Percentiles rank a stretch among this genome's conserved stretches.
Conservation (phyloP, 169 alveolate genomes). For the Theileria annulata region DNA sequence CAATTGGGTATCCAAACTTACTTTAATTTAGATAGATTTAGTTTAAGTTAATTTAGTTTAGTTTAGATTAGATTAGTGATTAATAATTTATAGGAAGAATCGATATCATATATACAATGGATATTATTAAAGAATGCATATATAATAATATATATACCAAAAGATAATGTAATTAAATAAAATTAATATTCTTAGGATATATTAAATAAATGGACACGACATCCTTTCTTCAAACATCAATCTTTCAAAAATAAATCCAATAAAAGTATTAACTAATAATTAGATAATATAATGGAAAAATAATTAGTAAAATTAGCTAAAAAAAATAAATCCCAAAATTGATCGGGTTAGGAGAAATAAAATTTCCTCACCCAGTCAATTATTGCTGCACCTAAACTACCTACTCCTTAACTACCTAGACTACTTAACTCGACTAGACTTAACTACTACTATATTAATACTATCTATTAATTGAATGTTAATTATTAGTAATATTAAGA, state of each 20-base stretch:
- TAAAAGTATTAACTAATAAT: slow-evolving; percentile 19
- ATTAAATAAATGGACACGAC: slow-evolving; percentile 16
- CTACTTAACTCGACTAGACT: no score
- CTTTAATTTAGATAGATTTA: no score
- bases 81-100: slow-evolving; percentile 9
- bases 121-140: slow-evolving; percentile 34
- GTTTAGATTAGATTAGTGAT: no score
- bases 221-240: slow-evolving; percentile 36
- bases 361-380: no score
- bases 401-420: no score
- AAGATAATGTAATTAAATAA: slow-evolving; percentile 38
- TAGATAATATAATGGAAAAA: no score
- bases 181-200: neutral
- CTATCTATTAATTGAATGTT: no score
- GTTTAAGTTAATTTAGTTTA: no score
- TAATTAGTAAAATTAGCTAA: neutral
- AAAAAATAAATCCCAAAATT: neutral
- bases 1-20: slow-evolving; percentile 30
- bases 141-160: slow-evolving; percentile 31
- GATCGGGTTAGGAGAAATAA: no score
- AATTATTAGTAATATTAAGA: slow-evolving; percentile 44
- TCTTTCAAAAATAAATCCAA: slow-evolving; percentile 23
- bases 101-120: slow-evolving; percentile 58
- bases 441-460: no score
- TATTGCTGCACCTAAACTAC: no score